Base-by-base conservation (phyloP, 495 filamentous ascomycete species). In the Xylaria venustula region DNA sequence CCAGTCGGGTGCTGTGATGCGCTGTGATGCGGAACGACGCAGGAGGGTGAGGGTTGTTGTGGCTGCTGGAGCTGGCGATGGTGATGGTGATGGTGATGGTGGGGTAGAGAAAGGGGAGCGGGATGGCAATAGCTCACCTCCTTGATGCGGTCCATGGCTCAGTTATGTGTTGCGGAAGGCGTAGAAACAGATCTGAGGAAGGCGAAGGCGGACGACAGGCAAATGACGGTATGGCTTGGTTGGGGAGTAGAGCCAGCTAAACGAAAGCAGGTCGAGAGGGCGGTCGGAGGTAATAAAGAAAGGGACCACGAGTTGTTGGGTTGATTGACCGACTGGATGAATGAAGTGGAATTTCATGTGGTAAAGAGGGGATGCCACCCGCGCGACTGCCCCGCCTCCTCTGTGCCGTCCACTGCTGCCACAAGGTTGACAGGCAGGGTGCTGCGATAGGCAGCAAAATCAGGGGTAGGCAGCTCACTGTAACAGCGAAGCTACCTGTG, bases 81-180 rank as follows among this genome's bases (percentile, higher is more conserved):
- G n/a, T 46, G 54, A 2, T 49, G 30, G 8, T 30, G 41, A 14
- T 62, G 51, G 60, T 58, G 55, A 76, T 78, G 75, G 77, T 77
- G 76, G 76, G 78, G 77, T 72, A 69, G 64, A 70, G 60, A 68
- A 67, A 66, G 73, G 61, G 48, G 67, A 63, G 59, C 66, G 54
- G 60, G 26, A 70, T 73, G 71, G 25, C 61, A 56, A 53, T 60
- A 60, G 80, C 87, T 81, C 71, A 93, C 91, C 83, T 91, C 84
- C 85, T 88, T 91, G 76, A 95, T 93, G 68, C 80, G 83, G 74
- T 89, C 87, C 87, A 88, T 88, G 66, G 65, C 75, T 68, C 20
- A 19, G 58, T 45, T 48, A 41, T 26, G 36, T 22, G 4, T 46
- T n/a, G 26, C 34, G 42, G 22, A 20, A 62, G 6, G 11, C 41